Percentiles rank a stretch among this genome's conserved stretches.
These are phyloP conservation scores for Xylaria sp. DNA, from an alignment of 2,329 filamentous ascomycete genomes.

Conservation along the genomic window DNA sequence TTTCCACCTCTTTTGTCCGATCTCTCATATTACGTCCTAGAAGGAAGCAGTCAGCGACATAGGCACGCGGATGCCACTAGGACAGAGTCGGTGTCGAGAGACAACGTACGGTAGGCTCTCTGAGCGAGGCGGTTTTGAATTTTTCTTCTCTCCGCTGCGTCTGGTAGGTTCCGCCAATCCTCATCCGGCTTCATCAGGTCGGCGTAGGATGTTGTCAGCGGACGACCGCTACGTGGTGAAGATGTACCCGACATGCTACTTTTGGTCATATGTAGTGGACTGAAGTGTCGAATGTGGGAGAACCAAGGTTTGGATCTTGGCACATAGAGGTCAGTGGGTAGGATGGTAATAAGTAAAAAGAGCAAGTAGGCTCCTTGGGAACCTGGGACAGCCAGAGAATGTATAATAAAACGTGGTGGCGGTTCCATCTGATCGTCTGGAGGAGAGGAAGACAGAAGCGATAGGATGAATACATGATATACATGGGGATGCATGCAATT, in stretches of 20 bases:
- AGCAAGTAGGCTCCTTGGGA: constrained; percentile 12
- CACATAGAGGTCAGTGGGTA: constrained; percentile 24
- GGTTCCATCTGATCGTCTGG: constrained; percentile 33
- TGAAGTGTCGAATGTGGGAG: constrained; percentile 7
- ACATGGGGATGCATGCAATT: constrained; percentile 36
- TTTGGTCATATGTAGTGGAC: constrained; percentile 7
- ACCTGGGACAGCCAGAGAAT: constrained; percentile 29
- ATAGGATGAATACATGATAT: constrained; percentile 33
- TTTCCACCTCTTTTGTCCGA: constrained; percentile 51
- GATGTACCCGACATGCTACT: constrained; percentile 46
- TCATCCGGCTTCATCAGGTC: constrained; percentile 52
- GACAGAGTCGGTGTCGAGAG: not conserved
- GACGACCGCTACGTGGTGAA: constrained; percentile 49
- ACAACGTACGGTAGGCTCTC: constrained; percentile 50
- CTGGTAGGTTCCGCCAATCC: constrained; percentile 51
- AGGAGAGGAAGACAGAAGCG: constrained; percentile 28
- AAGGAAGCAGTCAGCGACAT: constrained; percentile 23
- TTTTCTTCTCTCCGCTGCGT: constrained; percentile 50
- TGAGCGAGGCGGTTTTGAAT: constrained; percentile 53
- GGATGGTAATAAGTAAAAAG: constrained; percentile 9
- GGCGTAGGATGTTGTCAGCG: constrained; percentile 50
- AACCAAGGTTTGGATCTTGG: constrained; percentile 31
- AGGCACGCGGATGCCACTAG: not conserved
- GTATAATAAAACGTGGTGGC: constrained; percentile 39
- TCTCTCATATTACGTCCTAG: constrained; percentile 51